phyloP scores from a whole-genome alignment of 1,139 yeast genomes.

The Suhomyces yuchorum region DNA sequence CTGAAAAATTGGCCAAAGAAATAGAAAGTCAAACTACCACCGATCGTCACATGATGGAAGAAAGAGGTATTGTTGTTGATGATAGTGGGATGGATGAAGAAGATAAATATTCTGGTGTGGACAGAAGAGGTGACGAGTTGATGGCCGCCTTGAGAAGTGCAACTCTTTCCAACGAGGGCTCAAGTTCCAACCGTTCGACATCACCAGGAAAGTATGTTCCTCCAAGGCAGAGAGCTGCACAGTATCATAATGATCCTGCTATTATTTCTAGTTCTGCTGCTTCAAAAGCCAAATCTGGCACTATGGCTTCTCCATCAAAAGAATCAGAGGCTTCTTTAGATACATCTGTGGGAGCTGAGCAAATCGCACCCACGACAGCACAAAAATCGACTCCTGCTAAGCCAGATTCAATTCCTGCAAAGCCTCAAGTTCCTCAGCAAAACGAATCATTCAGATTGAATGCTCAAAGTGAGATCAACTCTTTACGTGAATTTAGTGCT shows the following conservation, averaged over 20 bases:
- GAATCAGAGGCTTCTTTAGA: constrained; percentile 5
- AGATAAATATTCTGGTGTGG: constrained; percentile 93
- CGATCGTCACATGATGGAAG: constrained; percentile 86
- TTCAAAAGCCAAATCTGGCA: constrained; percentile 13
- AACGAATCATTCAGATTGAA: constrained; percentile 49
- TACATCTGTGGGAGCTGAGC: not conserved
- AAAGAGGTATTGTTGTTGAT: constrained; percentile 76
- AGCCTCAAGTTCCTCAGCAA: constrained; percentile 31
- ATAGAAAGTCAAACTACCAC: constrained; percentile 71
- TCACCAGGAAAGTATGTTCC: constrained; percentile 53
- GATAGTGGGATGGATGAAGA: constrained; percentile 93
- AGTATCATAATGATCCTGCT: constrained; percentile 75
- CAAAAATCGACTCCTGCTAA: constrained; percentile 22
- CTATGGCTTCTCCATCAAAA: not conserved
- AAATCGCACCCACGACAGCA: constrained; percentile 1
- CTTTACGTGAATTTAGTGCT: constrained; percentile 81
- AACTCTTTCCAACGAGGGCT: constrained; percentile 22
- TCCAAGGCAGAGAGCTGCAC: constrained; percentile 67
- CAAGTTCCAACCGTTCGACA: constrained; percentile 10
- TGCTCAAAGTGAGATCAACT: constrained; percentile 71
- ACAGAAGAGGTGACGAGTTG: constrained; percentile 60
- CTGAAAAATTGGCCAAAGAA: constrained; percentile 79
- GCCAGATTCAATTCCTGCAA: constrained; percentile 38
- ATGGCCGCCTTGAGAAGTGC: constrained; percentile 59
- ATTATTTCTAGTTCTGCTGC: constrained; percentile 59